phyloP scores from a whole-genome alignment of 148 eudicot genomes.

The Fagopyrum esculentum region DNA sequence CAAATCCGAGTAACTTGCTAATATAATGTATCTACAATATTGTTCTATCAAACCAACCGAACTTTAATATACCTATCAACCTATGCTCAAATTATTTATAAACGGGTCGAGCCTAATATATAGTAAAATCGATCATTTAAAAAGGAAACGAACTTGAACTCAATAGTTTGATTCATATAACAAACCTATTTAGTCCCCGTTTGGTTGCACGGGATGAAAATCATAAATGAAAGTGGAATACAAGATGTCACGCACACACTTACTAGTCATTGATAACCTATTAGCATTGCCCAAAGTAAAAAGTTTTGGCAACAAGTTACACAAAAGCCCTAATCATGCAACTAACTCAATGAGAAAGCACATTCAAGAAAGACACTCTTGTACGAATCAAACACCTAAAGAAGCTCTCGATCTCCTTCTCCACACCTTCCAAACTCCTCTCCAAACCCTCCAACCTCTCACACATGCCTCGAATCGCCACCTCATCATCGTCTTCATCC shows the following conservation, averaged over 20 bases:
- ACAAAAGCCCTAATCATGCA: background rate
- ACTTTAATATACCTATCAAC: too few relatives aligned
- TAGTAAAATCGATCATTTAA: too few relatives aligned
- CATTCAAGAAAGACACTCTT: constrained; percentile 12
- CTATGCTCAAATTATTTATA: too few relatives aligned
- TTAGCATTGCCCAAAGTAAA: background rate
- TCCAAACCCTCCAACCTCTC: constrained; percentile 14
- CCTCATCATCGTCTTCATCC: constrained; percentile 1
- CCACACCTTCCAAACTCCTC: constrained; percentile 12
- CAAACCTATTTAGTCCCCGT: too few relatives aligned
- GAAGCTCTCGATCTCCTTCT: constrained; percentile 11
- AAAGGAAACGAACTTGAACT: too few relatives aligned
- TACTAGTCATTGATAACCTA: background rate
- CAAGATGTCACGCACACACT: background rate
- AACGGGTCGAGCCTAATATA: too few relatives aligned
- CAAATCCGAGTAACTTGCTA: too few relatives aligned
- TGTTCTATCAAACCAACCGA: too few relatives aligned
- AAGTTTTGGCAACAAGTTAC: background rate
- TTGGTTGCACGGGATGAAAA: too few relatives aligned
- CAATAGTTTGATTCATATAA: too few relatives aligned
- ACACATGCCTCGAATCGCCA: constrained; percentile 4
- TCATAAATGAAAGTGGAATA: background rate
- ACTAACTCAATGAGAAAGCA: constrained; percentile 8
- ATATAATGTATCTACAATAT: too few relatives aligned
- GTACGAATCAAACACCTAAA: constrained; percentile 12